Conservation (phyloP, 2,329 filamentous ascomycete species). For the Ceratocystiopsis minuta region DNA sequence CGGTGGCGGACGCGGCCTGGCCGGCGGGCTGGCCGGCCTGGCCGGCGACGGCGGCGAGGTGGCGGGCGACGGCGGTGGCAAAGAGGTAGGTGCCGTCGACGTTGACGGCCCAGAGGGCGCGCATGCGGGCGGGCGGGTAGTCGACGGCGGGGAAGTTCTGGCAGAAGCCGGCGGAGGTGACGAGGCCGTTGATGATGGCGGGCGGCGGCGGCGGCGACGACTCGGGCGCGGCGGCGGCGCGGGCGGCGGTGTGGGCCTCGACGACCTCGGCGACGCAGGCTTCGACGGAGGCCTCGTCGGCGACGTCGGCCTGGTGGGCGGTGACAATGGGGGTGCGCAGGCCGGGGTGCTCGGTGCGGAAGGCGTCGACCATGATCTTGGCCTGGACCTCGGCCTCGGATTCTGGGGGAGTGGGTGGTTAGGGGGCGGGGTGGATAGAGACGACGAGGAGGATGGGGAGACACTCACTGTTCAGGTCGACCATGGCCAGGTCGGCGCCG, state of each 20-base stretch:
- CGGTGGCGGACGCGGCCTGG: conserved; percentile 25
- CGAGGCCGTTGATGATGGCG: conserved; percentile 66
- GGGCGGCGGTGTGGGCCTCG: conserved; percentile 36
- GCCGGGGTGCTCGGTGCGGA: not conserved
- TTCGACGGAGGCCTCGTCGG: conserved; percentile 61
- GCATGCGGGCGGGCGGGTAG: conserved; percentile 79
- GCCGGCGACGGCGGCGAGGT: conserved; percentile 30
- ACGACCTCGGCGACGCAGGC: conserved; percentile 53
- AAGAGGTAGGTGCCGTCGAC: conserved; percentile 86
- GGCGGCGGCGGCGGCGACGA: not conserved
- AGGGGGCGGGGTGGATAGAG: not conserved
- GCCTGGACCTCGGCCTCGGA: conserved; percentile 71
- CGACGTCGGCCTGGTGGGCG: conserved; percentile 78
- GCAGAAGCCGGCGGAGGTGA: conserved; percentile 91
- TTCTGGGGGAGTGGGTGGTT: conserved; percentile 33
- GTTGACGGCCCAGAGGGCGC: conserved; percentile 89
- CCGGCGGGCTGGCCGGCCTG: conserved; percentile 32
- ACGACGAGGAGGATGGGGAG: not conserved
- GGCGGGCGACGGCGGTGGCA: conserved; percentile 66
- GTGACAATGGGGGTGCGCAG: conserved; percentile 50
- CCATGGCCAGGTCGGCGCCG: conserved; percentile 76
- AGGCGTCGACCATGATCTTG: conserved; percentile 48
- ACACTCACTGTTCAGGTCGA: conserved; percentile 73
- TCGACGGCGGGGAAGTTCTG: conserved; percentile 87
- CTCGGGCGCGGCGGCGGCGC: not conserved